phyloP scores from a whole-genome alignment of 1,139 yeast genomes.

The Geotrichum restrictum region DNA sequence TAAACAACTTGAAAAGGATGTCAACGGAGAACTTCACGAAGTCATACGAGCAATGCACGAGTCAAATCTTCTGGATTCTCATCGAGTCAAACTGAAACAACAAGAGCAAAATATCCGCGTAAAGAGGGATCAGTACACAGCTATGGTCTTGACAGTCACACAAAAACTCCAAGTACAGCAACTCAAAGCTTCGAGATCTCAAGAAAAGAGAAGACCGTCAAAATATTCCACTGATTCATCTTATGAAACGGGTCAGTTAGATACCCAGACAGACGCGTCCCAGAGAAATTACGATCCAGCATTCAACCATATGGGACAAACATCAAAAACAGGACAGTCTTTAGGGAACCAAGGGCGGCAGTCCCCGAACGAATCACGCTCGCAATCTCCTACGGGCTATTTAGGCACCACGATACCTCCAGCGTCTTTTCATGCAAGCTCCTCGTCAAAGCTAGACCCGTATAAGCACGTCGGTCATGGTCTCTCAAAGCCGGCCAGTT shows the following conservation, averaged over 20 bases:
- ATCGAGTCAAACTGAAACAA: conserved; percentile 25
- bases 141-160: conserved; percentile 29
- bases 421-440: not conserved
- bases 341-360: no score
- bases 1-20: conserved; percentile 17
- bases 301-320: no score
- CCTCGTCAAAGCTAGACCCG: not conserved
- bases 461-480: not conserved
- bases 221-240: no score
- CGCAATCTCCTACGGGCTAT: not conserved
- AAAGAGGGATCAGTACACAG: conserved; percentile 28
- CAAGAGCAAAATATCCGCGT: conserved; percentile 29
- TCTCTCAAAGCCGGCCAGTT: not conserved
- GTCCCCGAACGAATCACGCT: not conserved
- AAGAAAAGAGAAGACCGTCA: no score
- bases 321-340: no score
- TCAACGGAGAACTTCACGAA: conserved; percentile 24
- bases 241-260: not conserved
- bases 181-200: not conserved
- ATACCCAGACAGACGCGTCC: not conserved
- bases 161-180: conserved; percentile 33
- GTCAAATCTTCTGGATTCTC: conserved; percentile 26
- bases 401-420: not conserved
- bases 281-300: not conserved
- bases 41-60: conserved; percentile 28